A percentile compares a stretch with the other conserved stretches of the same genome.
Evolutionary conservation across 2,329 filamentous ascomycete species (phyloP).

Genomic region (Penicillium nordicum): DNA sequence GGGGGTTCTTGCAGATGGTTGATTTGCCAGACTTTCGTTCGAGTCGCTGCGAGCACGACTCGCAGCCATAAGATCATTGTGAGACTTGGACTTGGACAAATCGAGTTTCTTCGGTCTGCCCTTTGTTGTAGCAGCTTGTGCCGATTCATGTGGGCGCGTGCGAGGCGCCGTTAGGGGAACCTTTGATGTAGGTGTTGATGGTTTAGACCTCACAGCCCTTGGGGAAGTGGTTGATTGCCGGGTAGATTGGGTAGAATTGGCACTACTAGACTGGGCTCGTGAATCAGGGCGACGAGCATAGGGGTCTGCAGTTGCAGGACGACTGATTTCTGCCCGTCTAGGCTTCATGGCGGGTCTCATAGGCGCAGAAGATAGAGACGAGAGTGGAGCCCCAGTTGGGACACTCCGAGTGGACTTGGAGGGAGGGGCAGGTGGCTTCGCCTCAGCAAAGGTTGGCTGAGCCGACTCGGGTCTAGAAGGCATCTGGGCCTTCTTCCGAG

Average conservation of each 20-base stretch:
- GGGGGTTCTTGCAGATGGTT: conserved; percentile 8
- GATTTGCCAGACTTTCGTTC: conserved; percentile 18
- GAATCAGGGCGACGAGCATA: conserved; percentile 47
- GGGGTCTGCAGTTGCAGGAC: conserved; percentile 36
- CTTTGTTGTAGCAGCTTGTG: conserved; percentile 30
- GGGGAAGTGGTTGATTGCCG: conserved; percentile 20
- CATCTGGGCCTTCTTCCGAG: conserved; percentile 64
- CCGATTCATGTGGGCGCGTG: conserved; percentile 33
- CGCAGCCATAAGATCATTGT: conserved; percentile 28
- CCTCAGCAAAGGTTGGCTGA: conserved; percentile 50
- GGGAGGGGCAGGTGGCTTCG: conserved; percentile 36
- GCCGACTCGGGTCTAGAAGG: conserved; percentile 57
- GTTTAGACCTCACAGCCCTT: conserved; percentile 25
- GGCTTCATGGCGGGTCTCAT: conserved; percentile 48
- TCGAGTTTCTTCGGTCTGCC: conserved; percentile 35
- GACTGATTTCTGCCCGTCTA: conserved; percentile 36
- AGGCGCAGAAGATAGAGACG: conserved; percentile 57
- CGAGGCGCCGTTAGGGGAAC: conserved; percentile 26
- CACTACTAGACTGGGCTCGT: conserved; percentile 27
- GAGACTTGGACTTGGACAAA: conserved; percentile 28
- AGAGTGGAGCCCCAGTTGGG: conserved; percentile 35
- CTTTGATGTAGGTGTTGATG: conserved; percentile 34
- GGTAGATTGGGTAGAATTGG: conserved; percentile 12
- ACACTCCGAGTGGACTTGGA: conserved; percentile 35
- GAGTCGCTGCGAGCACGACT: conserved; percentile 25